Conservation (phyloP, 371 early-diverging fungal species). For the Chytridium lagenaria region DNA sequence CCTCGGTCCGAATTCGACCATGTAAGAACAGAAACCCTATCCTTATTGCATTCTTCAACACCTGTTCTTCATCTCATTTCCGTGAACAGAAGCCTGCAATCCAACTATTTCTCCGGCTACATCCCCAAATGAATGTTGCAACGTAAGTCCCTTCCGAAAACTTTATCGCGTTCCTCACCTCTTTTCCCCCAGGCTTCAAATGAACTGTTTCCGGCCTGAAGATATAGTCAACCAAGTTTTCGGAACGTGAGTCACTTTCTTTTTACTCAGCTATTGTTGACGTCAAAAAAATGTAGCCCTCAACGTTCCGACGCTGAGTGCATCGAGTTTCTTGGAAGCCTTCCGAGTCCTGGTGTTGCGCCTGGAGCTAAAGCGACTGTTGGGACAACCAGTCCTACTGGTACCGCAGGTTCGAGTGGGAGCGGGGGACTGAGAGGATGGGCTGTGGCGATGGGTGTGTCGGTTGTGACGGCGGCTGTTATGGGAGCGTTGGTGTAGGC, state of each 20-base stretch:
- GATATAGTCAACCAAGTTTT: neutral
- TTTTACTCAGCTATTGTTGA: neutral
- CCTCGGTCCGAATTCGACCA: neutral
- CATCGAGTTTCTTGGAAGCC: neutral
- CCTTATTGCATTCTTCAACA: neutral
- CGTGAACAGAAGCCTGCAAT: neutral
- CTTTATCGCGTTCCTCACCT: neutral
- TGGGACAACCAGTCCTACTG: neutral
- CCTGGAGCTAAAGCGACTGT: neutral
- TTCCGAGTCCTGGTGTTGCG: neutral
- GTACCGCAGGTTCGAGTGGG: neutral
- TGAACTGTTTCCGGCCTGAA: neutral
- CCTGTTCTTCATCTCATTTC: neutral
- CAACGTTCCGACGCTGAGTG: neutral
- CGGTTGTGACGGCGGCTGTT: neutral
- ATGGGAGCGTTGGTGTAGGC: neutral
- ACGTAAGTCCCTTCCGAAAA: neutral
- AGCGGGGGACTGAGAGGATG: neutral
- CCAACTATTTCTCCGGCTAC: neutral
- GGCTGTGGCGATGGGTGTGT: neutral
- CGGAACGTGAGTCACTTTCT: neutral
- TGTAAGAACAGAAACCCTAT: too few relatives aligned
- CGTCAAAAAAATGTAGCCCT: neutral
- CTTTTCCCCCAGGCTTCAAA: neutral
- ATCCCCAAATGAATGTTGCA: neutral